Percentiles rank a stretch among this genome's conserved stretches.
Evolutionary conservation across 2,329 filamentous ascomycete species (phyloP).

Genomic region (Epichloe hybrida): DNA sequence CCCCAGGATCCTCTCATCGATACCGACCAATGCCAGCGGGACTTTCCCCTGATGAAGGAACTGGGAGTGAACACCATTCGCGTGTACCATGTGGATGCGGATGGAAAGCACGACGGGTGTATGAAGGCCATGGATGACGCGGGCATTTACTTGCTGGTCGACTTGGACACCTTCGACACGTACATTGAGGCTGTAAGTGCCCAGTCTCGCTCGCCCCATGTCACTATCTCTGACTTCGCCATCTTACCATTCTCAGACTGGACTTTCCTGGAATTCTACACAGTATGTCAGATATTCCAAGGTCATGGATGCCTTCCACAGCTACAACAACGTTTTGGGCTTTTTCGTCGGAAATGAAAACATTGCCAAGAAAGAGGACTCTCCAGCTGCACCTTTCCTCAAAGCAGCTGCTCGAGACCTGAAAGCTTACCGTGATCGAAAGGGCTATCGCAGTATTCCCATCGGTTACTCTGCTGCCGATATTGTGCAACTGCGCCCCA

Average conservation of each 20-base stretch:
- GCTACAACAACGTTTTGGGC: slow-evolving; percentile 67
- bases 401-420: slow-evolving; percentile 71
- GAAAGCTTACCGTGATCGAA: slow-evolving; percentile 64
- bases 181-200: slow-evolving; percentile 48
- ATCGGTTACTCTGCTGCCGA: slow-evolving; percentile 82
- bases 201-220: neutral
- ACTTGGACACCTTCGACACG: slow-evolving; percentile 63
- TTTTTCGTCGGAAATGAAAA: slow-evolving; percentile 88
- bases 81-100: slow-evolving; percentile 73
- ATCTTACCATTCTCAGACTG: slow-evolving; percentile 24
- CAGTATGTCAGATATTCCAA: slow-evolving; percentile 55
- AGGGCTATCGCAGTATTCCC: slow-evolving; percentile 68
- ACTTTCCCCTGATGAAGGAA: slow-evolving; percentile 61
- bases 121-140: slow-evolving; percentile 69
- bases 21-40: slow-evolving; percentile 60
- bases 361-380: slow-evolving; percentile 48
- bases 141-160: slow-evolving; percentile 73
- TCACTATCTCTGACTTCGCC: neutral
- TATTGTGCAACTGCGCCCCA: slow-evolving; percentile 53
- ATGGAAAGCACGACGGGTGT: slow-evolving; percentile 59
- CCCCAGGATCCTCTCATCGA: slow-evolving; percentile 63
- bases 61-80: slow-evolving; percentile 75
- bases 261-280: slow-evolving; percentile 57
- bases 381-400: slow-evolving; percentile 62
- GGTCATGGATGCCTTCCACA: slow-evolving; percentile 65